A percentile compares a stretch with the other conserved stretches of the same genome.
Evolutionary conservation across 495 filamentous ascomycete species (phyloP).

Genomic region (Penicillium egyptiacum): DNA sequence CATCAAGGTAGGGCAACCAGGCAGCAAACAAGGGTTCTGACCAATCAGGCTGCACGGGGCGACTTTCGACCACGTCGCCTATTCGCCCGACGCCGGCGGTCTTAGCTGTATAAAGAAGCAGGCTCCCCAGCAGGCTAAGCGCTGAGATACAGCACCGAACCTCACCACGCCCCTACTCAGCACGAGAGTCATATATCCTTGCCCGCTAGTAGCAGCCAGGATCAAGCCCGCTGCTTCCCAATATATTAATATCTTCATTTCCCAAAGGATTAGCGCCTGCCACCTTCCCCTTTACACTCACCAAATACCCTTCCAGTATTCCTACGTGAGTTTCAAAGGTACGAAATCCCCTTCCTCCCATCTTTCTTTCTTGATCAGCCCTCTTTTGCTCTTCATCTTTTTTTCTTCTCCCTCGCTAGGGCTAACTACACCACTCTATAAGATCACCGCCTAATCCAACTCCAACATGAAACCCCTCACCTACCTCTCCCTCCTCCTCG

Average conservation of each 20-base stretch:
- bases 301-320: conserved; percentile 14
- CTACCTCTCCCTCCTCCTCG: conserved; percentile 22
- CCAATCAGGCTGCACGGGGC: conserved; percentile 19
- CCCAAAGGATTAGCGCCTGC: conserved; percentile 14
- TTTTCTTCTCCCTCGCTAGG: conserved; percentile 8
- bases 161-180: conserved; percentile 6
- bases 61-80: conserved; percentile 20
- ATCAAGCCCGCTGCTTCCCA: conserved; percentile 17
- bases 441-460: conserved; percentile 14
- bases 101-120: conserved; percentile 22
- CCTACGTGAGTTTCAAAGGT: conserved; percentile 18
- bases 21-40: conserved; percentile 19
- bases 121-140: conserved; percentile 14
- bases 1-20: conserved; percentile 17
- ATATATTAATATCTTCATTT: conserved; percentile 11
- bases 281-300: conserved; percentile 14
- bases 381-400: conserved; percentile 14
- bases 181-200: conserved; percentile 10
- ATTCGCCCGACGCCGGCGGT: conserved; percentile 8
- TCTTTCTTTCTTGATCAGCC: conserved; percentile 16
- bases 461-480: conserved; percentile 23
- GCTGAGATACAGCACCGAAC: conserved; percentile 11
- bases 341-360: conserved; percentile 17
- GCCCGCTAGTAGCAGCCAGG: conserved; percentile 15
- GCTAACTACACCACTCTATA: conserved; percentile 19